These are phyloP conservation scores for Brassica incana DNA, from an alignment of 345 rosid species.

Conservation along the genomic window DNA sequence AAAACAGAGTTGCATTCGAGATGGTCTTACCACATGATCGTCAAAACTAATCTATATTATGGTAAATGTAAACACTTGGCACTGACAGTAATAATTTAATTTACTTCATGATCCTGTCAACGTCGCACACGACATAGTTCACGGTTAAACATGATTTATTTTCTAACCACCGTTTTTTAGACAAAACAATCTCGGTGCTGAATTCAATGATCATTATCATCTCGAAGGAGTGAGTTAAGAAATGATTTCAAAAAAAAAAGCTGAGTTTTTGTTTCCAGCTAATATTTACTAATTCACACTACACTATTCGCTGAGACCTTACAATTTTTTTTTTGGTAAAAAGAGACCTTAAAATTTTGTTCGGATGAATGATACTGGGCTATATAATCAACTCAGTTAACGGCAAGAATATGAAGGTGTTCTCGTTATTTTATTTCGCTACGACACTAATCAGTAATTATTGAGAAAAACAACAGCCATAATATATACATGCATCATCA, in stretches of 20 bases:
- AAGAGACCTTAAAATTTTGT: slow-evolving; percentile 1
- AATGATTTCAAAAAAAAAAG: not conserved
- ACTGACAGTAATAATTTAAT: slow-evolving; percentile 4
- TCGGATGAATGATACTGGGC: slow-evolving; percentile 4
- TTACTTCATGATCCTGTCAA: slow-evolving; percentile 1
- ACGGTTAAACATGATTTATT: slow-evolving; percentile 14
- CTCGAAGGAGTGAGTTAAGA: not conserved
- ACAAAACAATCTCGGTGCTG: slow-evolving; percentile 29
- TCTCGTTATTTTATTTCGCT: not conserved
- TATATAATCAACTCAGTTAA: slow-evolving; percentile 27
- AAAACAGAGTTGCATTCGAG: not conserved
- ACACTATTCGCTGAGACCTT: slow-evolving; percentile 9
- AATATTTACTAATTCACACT: not conserved
- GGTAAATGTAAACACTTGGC: slow-evolving; percentile 16
- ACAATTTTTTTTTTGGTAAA: not conserved
- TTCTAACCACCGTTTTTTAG: slow-evolving; percentile 17
- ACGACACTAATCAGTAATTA: not conserved
- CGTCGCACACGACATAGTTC: slow-evolving; percentile 2
- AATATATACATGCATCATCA: not conserved
- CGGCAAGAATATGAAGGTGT: not conserved
- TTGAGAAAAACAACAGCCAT: not conserved
- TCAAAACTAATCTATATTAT: not conserved
- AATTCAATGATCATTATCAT: slow-evolving; percentile 16
- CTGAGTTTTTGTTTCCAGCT: slow-evolving; percentile 4
- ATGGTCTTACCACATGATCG: not conserved